These are phyloP conservation scores for Rhypophila decipiens DNA, from an alignment of 495 filamentous ascomycete species.

Conservation along the genomic window DNA sequence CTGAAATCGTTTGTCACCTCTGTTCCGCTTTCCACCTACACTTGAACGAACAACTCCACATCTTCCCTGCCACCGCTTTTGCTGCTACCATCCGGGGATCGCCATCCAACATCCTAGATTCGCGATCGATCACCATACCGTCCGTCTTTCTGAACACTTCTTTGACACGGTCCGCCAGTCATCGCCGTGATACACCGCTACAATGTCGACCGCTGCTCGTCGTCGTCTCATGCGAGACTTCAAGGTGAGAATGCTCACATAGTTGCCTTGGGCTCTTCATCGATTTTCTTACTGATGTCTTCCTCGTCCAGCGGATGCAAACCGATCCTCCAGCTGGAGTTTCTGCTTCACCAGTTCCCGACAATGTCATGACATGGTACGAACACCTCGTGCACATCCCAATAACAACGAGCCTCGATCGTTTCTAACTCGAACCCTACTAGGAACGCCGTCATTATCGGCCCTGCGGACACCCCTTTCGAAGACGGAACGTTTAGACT, in stretches of 20 bases:
- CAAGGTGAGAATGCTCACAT: constrained; percentile 83
- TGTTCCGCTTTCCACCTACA: too few relatives aligned
- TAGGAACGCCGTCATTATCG: constrained; percentile 99
- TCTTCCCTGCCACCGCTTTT: too few relatives aligned
- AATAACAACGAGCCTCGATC: background rate
- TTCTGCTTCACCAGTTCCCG: constrained; percentile 90
- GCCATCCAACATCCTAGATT: too few relatives aligned
- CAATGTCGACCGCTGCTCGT: constrained; percentile 89
- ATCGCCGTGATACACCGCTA: constrained; percentile 18
- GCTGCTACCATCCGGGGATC: too few relatives aligned
- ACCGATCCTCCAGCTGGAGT: constrained; percentile 97
- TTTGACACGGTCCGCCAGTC: too few relatives aligned
- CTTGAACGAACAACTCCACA: too few relatives aligned
- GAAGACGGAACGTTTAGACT: constrained; percentile 97
- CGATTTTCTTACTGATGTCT: too few relatives aligned
- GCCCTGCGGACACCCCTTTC: constrained; percentile 94
- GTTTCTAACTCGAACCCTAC: constrained; percentile 1
- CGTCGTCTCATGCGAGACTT: constrained; percentile 97
- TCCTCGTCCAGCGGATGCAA: constrained; percentile 88
- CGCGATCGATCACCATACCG: too few relatives aligned
- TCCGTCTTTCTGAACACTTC: too few relatives aligned
- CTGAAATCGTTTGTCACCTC: too few relatives aligned
- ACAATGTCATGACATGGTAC: constrained; percentile 99
- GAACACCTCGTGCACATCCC: too few relatives aligned
- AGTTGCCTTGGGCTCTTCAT: too few relatives aligned